These are phyloP conservation scores for Pseudogymnoascus sp. DNA, from an alignment of 2,329 filamentous ascomycete species.

Conservation along the genomic window DNA sequence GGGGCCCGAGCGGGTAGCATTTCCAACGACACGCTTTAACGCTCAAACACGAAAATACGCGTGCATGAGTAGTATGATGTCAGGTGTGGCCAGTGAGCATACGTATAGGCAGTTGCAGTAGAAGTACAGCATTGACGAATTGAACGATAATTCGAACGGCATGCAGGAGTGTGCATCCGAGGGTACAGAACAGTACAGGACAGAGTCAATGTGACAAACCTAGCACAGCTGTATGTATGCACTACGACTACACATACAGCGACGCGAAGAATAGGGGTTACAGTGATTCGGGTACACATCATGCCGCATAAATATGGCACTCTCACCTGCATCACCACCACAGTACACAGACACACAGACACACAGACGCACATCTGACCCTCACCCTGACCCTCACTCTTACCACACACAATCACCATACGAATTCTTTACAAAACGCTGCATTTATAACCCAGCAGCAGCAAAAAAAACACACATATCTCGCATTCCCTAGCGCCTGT, in stretches of 20 bases:
- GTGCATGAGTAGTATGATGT: not conserved
- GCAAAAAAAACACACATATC: not conserved
- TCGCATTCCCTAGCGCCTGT: not conserved
- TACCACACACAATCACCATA: not conserved
- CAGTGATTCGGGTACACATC: not conserved
- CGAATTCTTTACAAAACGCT: not conserved
- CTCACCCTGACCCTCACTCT: not conserved
- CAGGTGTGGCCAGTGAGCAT: not conserved
- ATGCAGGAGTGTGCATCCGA: not conserved
- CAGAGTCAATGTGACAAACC: not conserved
- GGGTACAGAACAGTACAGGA: not conserved
- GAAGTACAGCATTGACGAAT: not conserved
- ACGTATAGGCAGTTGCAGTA: no score
- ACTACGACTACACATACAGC: not conserved
- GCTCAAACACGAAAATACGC: not conserved
- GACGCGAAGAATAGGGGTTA: not conserved
- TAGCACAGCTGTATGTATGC: not conserved
- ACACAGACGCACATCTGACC: not conserved
- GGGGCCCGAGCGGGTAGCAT: not conserved
- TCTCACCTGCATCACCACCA: not conserved
- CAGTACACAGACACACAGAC: no score
- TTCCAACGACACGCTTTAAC: not conserved
- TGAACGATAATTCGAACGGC: not conserved
- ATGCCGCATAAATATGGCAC: not conserved
- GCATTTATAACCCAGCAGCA: not conserved